A percentile compares a stretch with the other conserved stretches of the same genome.
Evolutionary conservation across 495 filamentous ascomycete species (phyloP).

Genomic region (Talaromyces ruber): DNA sequence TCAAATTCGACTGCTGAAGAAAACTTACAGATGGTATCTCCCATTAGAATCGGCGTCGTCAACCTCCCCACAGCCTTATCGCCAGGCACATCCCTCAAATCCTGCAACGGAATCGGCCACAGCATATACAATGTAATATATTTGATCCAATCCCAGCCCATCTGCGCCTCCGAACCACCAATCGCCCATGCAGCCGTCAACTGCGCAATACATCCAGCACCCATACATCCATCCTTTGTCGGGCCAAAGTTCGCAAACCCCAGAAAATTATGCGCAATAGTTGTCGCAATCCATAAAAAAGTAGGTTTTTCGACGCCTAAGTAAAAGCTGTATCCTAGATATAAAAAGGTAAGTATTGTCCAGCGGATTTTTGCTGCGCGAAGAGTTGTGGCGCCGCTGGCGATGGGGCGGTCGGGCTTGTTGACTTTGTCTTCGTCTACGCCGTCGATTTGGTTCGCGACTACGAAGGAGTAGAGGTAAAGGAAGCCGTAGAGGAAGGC

Average conservation of each 20-base stretch:
- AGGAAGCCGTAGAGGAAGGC: neutral
- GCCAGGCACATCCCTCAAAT: neutral
- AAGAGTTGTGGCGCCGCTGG: neutral
- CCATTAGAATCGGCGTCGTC: neutral
- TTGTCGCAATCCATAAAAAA: neutral
- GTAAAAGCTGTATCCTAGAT: neutral
- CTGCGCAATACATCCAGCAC: neutral
- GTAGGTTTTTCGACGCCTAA: neutral
- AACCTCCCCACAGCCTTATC: neutral
- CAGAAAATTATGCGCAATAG: neutral
- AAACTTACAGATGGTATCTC: neutral
- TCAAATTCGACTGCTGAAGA: neutral
- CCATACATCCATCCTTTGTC: neutral
- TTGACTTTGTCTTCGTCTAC: slow-evolving; percentile 5
- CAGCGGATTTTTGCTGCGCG: neutral
- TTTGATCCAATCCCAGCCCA: neutral
- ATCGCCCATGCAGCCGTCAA: neutral
- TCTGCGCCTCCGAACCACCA: neutral
- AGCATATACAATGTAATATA: neutral
- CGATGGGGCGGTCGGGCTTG: slow-evolving; percentile 7
- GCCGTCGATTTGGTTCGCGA: slow-evolving; percentile 4
- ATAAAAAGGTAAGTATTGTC: neutral
- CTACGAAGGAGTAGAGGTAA: slow-evolving; percentile 1
- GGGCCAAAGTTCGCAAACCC: neutral
- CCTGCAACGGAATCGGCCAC: slow-evolving; percentile 1